Evolutionary conservation across 1,284 basidiomycete genomes (phyloP).

Genomic region (Pascua sp.): DNA sequence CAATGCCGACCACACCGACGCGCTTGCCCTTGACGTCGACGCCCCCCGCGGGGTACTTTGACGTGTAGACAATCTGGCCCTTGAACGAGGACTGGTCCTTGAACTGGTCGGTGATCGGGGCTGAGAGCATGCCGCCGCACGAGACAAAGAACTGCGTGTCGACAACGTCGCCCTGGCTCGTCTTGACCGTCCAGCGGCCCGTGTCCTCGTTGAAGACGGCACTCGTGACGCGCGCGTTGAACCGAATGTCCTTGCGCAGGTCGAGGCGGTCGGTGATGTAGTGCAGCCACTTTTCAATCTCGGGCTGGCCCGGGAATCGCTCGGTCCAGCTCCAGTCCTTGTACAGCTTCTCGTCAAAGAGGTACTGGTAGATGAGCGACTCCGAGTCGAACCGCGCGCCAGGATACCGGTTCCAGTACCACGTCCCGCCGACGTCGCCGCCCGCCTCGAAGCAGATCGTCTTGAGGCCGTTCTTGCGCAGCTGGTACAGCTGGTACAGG

Average conservation of each 20-base stretch:
- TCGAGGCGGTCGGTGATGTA: slow-evolving; percentile 13
- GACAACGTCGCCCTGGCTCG: slow-evolving; percentile 9
- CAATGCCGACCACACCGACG: slow-evolving; percentile 8
- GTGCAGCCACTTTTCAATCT: slow-evolving; percentile 16
- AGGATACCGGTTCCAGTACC: slow-evolving; percentile 21
- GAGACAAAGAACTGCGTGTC: slow-evolving; percentile 14
- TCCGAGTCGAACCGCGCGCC: slow-evolving; percentile 15
- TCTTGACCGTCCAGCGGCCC: slow-evolving; percentile 11
- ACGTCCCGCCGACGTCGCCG: slow-evolving; percentile 14
- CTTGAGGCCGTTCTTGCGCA: slow-evolving; percentile 11
- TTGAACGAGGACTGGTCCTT: slow-evolving; percentile 9
- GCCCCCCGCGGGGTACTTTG: slow-evolving; percentile 9
- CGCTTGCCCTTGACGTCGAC: slow-evolving; percentile 10
- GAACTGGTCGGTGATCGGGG: slow-evolving; percentile 9
- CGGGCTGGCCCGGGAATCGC: slow-evolving; percentile 17
- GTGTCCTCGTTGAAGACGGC: slow-evolving; percentile 7
- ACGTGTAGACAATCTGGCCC: slow-evolving; percentile 14
- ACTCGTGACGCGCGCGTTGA: slow-evolving; percentile 9
- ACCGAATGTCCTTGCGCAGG: slow-evolving; percentile 15
- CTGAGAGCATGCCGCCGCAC: slow-evolving; percentile 14
- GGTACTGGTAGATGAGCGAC: slow-evolving; percentile 9
- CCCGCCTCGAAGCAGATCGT: slow-evolving; percentile 7
- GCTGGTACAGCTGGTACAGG: slow-evolving; percentile 17
- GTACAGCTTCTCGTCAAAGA: slow-evolving; percentile 15
- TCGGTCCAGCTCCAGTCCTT: slow-evolving; percentile 18